phyloP scores from a whole-genome alignment of 2,329 filamentous ascomycete genomes.

The Aspergillus melleus region DNA sequence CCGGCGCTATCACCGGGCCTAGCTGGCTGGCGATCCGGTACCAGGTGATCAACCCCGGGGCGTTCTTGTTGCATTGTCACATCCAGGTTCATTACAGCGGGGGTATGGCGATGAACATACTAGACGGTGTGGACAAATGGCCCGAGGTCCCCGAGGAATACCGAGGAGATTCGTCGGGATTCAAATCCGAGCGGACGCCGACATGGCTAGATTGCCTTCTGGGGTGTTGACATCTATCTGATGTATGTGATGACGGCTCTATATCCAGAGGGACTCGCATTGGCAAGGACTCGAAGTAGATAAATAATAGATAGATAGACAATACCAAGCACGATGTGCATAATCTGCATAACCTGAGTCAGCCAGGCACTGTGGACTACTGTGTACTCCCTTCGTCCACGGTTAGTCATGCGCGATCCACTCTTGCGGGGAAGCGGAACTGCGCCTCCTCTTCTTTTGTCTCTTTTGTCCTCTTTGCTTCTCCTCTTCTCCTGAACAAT shows the following conservation, averaged over 20 bases:
- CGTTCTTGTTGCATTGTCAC: conserved; percentile 60
- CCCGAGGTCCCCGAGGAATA: conserved; percentile 29
- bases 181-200: neutral
- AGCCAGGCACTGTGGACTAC: neutral
- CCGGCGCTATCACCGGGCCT: conserved; percentile 28
- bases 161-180: neutral
- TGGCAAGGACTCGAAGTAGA: too few species aligned
- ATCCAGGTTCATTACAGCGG: conserved; percentile 55
- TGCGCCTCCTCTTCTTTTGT: neutral
- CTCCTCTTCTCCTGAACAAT: neutral
- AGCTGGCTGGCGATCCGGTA: conserved; percentile 56
- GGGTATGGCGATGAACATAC: conserved; percentile 57
- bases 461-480: neutral
- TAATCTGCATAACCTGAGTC: neutral
- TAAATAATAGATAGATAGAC: too few species aligned
- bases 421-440: neutral
- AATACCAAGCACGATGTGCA: neutral
- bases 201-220: neutral
- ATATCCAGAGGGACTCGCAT: too few species aligned
- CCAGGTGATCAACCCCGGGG: conserved; percentile 53
- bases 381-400: neutral
- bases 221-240: too few species aligned
- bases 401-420: neutral
- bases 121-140: conserved; percentile 42
- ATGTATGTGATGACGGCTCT: too few species aligned